Base-by-base conservation (phyloP, 2,329 filamentous ascomycete genomes). In the Bipolaris cookei region DNA sequence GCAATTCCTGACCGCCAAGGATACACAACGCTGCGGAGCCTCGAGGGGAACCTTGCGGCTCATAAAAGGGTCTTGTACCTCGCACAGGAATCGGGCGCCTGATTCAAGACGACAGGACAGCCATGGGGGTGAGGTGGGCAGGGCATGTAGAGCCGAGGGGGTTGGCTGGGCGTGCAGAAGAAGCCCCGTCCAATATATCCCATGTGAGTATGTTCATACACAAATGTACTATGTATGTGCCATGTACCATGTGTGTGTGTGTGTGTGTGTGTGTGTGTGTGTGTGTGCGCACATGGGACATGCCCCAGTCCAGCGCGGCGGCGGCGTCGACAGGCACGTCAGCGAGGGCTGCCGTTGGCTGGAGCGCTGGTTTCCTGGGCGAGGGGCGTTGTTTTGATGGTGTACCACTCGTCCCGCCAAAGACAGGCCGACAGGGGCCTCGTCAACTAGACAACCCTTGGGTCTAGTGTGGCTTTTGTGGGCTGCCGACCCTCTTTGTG, bases 341-440 rank as follows among this genome's bases (percentile, higher is more conserved):
- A 18, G 42, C 41, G 25, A 48, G 16, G 51, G 55, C 34, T 32
- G 46, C 41, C 25, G 56, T 35, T 62, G 53, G 58, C 45, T 52
- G 51, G 41, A 46, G 58, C 45, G 54, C 18, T 42, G 46, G 63
- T 64, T 66, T 56, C 63, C 59, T 51, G 52, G 63, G 57, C 52
- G 54, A 61, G 57, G 28, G 42, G 54, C 30, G 37, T 63, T 64
- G 57, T 64, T 64, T 63, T 63, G 62, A 64, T 57, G 25, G 49
- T 56, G 38, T 54, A 16, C 52, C 32, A 61, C 60, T 59, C 61
- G 59, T 39, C 41, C 38, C 44, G 34, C 32, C 35, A 50, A 43
- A 43, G 42, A 55, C 49, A 46, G 41, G n/a, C 16, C 21, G 50
- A 59, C 59, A 59, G 59, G 59, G 59, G 59, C 43, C 14, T 32